Evolutionary conservation across 345 rosid species (phyloP).

Genomic region (Lepidium sativum): DNA sequence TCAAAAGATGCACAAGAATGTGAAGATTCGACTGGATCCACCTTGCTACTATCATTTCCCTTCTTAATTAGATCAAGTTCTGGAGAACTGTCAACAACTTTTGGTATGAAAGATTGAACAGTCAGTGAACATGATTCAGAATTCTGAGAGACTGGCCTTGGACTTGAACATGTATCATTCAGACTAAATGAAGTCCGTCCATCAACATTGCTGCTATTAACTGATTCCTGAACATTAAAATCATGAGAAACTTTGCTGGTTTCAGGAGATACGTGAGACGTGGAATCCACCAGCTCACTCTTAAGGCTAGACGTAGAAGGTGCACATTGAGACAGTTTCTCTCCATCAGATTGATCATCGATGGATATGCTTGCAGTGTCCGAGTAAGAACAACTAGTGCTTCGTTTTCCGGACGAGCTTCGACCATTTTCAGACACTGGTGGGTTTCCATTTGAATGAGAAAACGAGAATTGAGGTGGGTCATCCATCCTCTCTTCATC

Average conservation of each 20-base stretch:
- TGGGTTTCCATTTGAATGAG: constrained; percentile 56
- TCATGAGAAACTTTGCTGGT: constrained; percentile 23
- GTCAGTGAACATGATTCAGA: constrained; percentile 19
- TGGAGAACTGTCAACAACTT: constrained; percentile 26
- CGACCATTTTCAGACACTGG: constrained; percentile 64
- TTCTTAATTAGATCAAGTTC: constrained; percentile 17
- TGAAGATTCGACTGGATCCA: constrained; percentile 28
- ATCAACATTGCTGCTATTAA: constrained; percentile 19
- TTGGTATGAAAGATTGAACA: constrained; percentile 28
- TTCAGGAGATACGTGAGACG: constrained; percentile 28
- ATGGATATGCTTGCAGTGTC: constrained; percentile 47
- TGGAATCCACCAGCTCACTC: constrained; percentile 25
- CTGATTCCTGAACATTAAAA: constrained; percentile 26
- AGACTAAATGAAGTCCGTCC: constrained; percentile 28
- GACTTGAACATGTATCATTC: constrained; percentile 32
- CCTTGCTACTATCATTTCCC: constrained; percentile 15
- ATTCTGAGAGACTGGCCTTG: constrained; percentile 20
- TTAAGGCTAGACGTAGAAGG: constrained; percentile 30
- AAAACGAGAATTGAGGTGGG: constrained; percentile 46
- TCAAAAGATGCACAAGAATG: constrained; percentile 15
- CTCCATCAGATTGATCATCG: constrained; percentile 49
- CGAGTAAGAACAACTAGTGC: constrained; percentile 43
- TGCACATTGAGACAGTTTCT: constrained; percentile 30
- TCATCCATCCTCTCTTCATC: constrained; percentile 44
- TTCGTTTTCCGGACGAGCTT: constrained; percentile 49